Conservation (phyloP, 768 basidiomycete genomes). For the Kwoniella bestiolae region DNA sequence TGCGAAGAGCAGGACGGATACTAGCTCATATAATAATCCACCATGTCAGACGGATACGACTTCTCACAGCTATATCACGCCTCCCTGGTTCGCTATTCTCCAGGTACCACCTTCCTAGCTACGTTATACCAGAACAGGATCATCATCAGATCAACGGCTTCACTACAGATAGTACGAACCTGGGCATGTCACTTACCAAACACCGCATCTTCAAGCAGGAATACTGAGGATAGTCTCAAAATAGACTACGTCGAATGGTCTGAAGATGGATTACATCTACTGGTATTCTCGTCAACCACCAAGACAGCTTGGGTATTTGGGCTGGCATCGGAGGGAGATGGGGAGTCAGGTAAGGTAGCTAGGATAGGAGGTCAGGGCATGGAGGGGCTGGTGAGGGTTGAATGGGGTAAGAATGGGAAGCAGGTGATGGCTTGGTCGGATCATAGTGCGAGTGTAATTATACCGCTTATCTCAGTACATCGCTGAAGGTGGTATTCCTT, state of each 20-base stretch:
- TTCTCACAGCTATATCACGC: conserved; percentile 47
- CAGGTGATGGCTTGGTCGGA: conserved; percentile 87
- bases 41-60: conserved; percentile 44
- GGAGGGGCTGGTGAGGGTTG: conserved; percentile 82
- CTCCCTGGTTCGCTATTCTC: conserved; percentile 66
- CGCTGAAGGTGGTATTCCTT: conserved; percentile 13
- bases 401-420: conserved; percentile 87
- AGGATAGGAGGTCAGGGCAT: conserved; percentile 55
- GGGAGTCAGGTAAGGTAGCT: conserved; percentile 46
- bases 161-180: conserved; percentile 78
- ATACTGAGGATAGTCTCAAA: conserved; percentile 55
- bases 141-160: conserved; percentile 80
- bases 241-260: conserved; percentile 85
- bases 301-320: conserved; percentile 78
- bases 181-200: conserved; percentile 64
- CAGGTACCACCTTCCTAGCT: conserved; percentile 83
- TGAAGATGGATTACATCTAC: conserved; percentile 80
- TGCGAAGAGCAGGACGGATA: neutral
- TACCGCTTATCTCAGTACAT: neutral
- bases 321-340: conserved; percentile 69
- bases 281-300: conserved; percentile 75
- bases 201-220: neutral
- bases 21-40: too few relatives aligned
- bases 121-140: conserved; percentile 78
- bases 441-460: conserved; percentile 75